Evolutionary conservation across 2,329 filamentous ascomycete genomes (phyloP).

Genomic region (Cylindrodendrum hubeiense): DNA sequence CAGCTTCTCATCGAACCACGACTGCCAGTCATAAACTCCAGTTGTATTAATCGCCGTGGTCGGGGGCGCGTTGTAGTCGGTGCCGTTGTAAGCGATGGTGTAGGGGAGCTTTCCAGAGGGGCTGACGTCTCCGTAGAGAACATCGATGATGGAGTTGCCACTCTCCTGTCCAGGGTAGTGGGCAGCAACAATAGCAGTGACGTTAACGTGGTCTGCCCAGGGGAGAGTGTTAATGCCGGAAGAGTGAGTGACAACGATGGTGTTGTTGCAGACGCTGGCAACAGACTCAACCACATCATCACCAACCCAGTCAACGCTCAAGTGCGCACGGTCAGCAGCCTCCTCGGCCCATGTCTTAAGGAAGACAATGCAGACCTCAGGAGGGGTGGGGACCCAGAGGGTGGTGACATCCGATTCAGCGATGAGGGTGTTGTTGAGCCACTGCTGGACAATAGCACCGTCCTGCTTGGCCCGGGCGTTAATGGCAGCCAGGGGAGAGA

Average conservation of each 20-base stretch:
- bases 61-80: slow-evolving; percentile 58
- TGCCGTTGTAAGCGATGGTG: slow-evolving; percentile 73
- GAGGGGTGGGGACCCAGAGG: slow-evolving; percentile 61
- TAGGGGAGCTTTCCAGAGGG: slow-evolving; percentile 79
- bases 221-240: slow-evolving; percentile 76
- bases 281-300: slow-evolving; percentile 73
- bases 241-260: slow-evolving; percentile 77
- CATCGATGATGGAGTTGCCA: slow-evolving; percentile 73
- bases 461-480: slow-evolving; percentile 60
- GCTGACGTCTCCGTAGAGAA: slow-evolving; percentile 76
- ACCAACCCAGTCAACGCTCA: slow-evolving; percentile 68
- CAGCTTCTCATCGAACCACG: slow-evolving; percentile 70
- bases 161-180: slow-evolving; percentile 80
- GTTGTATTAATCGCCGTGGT: slow-evolving; percentile 53
- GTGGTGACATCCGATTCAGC: slow-evolving; percentile 53
- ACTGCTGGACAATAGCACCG: slow-evolving; percentile 59
- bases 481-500: slow-evolving; percentile 55
- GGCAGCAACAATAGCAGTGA: slow-evolving; percentile 76
- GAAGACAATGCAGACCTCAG: slow-evolving; percentile 76
- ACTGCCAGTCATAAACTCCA: slow-evolving; percentile 56
- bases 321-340: slow-evolving; percentile 66
- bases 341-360: slow-evolving; percentile 77
- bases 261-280: slow-evolving; percentile 71
- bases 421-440: slow-evolving; percentile 61
- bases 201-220: slow-evolving; percentile 75